A percentile compares a stretch with the other conserved stretches of the same genome.
Evolutionary conservation across 2,329 filamentous ascomycete species (phyloP).

Genomic region (Xylariales sp.): DNA sequence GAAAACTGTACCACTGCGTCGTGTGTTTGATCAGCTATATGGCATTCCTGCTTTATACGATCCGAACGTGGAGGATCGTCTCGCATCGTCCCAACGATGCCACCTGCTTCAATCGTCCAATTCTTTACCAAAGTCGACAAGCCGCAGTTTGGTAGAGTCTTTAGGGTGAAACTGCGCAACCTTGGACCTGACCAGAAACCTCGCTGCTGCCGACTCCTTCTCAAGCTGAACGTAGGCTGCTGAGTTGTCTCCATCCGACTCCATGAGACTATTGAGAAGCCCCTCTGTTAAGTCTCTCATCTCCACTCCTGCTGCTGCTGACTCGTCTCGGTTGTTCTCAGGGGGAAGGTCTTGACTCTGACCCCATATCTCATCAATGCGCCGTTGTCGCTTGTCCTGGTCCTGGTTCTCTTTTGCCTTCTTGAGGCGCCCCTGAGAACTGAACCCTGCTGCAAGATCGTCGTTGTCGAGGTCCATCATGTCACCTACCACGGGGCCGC

Average conservation of each 20-base stretch:
- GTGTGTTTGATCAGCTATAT: no score
- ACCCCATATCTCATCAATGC: slow-evolving; percentile 63
- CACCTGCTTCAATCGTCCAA: slow-evolving; percentile 49
- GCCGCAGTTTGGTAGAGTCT: slow-evolving; percentile 53
- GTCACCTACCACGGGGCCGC: slow-evolving; percentile 77
- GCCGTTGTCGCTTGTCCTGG: slow-evolving; percentile 49
- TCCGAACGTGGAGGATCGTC: no score
- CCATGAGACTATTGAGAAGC: slow-evolving; percentile 53
- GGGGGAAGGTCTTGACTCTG: slow-evolving; percentile 21
- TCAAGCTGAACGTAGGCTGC: slow-evolving; percentile 54
- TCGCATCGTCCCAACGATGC: no score
- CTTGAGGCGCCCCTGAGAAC: slow-evolving; percentile 51
- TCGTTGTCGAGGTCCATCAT: slow-evolving; percentile 60
- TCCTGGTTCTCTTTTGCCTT: slow-evolving; percentile 40
- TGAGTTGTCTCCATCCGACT: slow-evolving; percentile 49
- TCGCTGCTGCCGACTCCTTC: slow-evolving; percentile 57
- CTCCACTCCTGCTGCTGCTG: slow-evolving; percentile 47
- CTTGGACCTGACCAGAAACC: slow-evolving; percentile 61
- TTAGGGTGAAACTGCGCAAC: slow-evolving; percentile 62
- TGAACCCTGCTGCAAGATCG: slow-evolving; percentile 56
- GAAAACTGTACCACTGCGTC: no score
- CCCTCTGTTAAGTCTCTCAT: slow-evolving; percentile 57
- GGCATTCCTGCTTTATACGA: no score
- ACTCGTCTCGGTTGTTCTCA: slow-evolving; percentile 37
- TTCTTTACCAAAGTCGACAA: slow-evolving; percentile 62